phyloP scores from a whole-genome alignment of 1,284 basidiomycete genomes.

The Prillingera fragicola region DNA sequence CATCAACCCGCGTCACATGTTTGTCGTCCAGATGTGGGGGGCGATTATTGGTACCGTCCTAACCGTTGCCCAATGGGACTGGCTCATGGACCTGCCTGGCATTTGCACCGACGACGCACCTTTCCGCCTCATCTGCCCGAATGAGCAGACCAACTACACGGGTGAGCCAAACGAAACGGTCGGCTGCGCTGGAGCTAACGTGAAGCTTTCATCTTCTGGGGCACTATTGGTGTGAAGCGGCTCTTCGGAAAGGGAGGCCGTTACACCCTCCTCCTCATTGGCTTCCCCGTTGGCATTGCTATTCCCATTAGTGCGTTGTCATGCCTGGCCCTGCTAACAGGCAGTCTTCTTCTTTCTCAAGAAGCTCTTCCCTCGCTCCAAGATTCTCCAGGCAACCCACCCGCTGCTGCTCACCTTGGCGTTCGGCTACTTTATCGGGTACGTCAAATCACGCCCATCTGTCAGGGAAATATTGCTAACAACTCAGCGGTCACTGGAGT shows the following conservation, averaged over 20 bases:
- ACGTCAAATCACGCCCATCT: no score
- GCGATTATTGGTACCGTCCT: neutral
- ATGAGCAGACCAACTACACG: neutral
- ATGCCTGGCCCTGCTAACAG: no score
- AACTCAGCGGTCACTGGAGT: neutral
- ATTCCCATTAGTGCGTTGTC: neutral
- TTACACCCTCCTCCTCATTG: neutral
- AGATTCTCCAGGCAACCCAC: neutral
- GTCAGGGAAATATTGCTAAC: no score
- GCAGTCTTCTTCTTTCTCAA: neutral
- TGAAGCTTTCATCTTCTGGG: slow-evolving; percentile 1
- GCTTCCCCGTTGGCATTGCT: neutral
- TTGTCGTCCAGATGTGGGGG: neutral
- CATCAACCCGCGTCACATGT: neutral
- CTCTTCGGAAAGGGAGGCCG: neutral
- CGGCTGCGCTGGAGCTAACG: no score
- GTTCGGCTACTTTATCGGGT: neutral
- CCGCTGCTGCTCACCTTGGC: neutral
- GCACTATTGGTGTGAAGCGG: neutral
- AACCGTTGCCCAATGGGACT: neutral
- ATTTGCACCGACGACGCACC: neutral
- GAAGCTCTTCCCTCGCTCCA: neutral
- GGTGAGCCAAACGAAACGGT: no score
- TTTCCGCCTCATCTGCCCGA: slow-evolving; percentile 1
- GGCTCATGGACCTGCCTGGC: neutral